A percentile compares a stretch with the other conserved stretches of the same genome.
Conservation (phyloP, 2,329 filamentous ascomycete species). For the Fusarium falciforme region DNA sequence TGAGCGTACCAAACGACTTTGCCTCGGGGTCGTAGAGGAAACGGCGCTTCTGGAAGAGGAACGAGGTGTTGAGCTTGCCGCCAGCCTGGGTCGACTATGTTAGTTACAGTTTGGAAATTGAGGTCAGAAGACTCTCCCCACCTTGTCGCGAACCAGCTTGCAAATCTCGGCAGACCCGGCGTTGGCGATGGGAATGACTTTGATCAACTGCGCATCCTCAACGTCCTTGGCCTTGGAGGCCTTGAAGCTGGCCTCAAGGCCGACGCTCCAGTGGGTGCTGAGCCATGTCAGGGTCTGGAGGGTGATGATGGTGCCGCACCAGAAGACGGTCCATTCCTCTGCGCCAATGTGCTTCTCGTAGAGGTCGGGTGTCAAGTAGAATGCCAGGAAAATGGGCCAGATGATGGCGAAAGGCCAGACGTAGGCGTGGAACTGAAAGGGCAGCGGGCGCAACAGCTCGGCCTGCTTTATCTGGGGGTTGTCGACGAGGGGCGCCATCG, state of each 20-base stretch:
- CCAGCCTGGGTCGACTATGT: conserved; percentile 61
- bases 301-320: conserved; percentile 88
- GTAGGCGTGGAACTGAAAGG: conserved; percentile 85
- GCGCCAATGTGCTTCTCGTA: conserved; percentile 93
- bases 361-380: conserved; percentile 84
- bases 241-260: conserved; percentile 84
- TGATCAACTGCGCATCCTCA: conserved; percentile 84
- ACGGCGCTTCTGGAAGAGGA: conserved; percentile 97
- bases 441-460: conserved; percentile 87
- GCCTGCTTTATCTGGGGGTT: conserved; percentile 89
- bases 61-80: conserved; percentile 82
- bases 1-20: conserved; percentile 82
- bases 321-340: conserved; percentile 99
- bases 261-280: conserved; percentile 97
- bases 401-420: conserved; percentile 91
- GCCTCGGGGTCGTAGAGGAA: conserved; percentile 84
- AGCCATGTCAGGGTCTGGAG: conserved; percentile 91
- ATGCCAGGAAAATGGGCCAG: conserved; percentile 91
- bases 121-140: conserved; percentile 42
- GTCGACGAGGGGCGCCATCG: conserved; percentile 86
- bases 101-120: conserved; percentile 12
- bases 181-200: conserved; percentile 90
- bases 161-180: conserved; percentile 92
- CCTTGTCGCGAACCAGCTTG: conserved; percentile 79
- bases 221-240: conserved; percentile 77